Percentiles rank a stretch among this genome's conserved stretches.
Conservation (phyloP, 805 yeast species). For the Tetrapisispora nanseiensis region DNA sequence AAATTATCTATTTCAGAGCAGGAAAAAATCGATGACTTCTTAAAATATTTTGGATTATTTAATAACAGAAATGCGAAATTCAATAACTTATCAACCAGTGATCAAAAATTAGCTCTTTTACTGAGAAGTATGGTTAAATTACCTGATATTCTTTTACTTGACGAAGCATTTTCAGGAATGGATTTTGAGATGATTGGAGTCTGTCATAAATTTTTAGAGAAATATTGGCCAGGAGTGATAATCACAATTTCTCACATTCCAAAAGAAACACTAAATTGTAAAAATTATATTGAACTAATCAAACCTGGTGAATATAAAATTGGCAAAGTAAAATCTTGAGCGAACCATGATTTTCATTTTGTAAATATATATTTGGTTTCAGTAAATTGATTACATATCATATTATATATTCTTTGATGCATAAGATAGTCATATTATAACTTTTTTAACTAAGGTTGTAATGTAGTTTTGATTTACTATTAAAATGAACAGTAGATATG, state of each 20-base stretch:
- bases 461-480: no score
- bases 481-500: no score
- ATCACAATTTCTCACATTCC: constrained; percentile 71
- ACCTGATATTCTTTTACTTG: constrained; percentile 73
- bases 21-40: constrained; percentile 35
- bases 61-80: constrained; percentile 35
- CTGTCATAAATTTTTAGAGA: constrained; percentile 40
- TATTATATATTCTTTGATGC: no score
- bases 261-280: constrained; percentile 69
- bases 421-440: no score
- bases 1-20: constrained; percentile 31
- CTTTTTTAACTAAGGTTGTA: no score
- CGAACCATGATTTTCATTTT: no score
- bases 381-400: no score
- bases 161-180: constrained; percentile 92
- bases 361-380: no score
- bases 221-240: constrained; percentile 57
- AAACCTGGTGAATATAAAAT: constrained; percentile 32
- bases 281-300: constrained; percentile 32
- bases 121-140: constrained; percentile 67
- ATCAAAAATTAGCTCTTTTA: constrained; percentile 71
- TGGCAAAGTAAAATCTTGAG: constrained; percentile 8
- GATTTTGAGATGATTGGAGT: constrained; percentile 50
- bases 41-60: constrained; percentile 38
- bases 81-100: constrained; percentile 48